Evolutionary conservation across 2,329 filamentous ascomycete genomes (phyloP).

Genomic region (Curvularia sp.): DNA sequence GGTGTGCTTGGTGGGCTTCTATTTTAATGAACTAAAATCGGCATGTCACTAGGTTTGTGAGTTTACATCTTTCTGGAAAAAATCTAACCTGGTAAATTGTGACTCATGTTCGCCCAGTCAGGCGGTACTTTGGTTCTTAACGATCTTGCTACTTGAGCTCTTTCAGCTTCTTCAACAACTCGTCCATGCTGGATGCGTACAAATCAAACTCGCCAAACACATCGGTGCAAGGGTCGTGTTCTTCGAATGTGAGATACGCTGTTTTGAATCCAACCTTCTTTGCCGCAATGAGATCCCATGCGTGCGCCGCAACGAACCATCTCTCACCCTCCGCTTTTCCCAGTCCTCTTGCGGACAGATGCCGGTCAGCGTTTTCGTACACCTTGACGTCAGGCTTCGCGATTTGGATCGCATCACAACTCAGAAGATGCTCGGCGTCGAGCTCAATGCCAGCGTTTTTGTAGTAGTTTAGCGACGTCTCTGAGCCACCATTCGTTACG

Average conservation of each 20-base stretch:
- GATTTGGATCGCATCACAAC: constrained; percentile 30
- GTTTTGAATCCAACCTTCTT: constrained; percentile 35
- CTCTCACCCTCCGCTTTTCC: constrained; percentile 21
- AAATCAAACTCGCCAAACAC: constrained; percentile 37
- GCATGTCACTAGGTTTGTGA: too few relatives aligned
- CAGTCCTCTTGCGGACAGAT: constrained; percentile 19
- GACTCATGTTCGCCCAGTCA: background rate
- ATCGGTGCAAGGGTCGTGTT: constrained; percentile 34
- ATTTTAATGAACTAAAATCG: constrained; percentile 1
- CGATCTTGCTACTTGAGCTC: background rate
- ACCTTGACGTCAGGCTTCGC: constrained; percentile 35
- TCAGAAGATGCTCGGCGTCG: constrained; percentile 29
- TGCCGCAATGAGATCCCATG: constrained; percentile 35
- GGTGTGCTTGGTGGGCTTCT: constrained; percentile 20
- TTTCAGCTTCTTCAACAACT: constrained; percentile 32
- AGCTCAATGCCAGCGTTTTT: constrained; percentile 27
- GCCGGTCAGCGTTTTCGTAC: constrained; percentile 29
- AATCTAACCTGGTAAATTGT: background rate
- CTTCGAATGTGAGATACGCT: constrained; percentile 36
- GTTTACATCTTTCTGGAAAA: background rate
- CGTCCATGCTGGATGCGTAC: constrained; percentile 34
- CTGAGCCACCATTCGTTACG: constrained; percentile 34
- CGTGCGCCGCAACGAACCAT: constrained; percentile 40
- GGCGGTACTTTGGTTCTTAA: background rate
- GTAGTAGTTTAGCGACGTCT: constrained; percentile 31